phyloP scores from a whole-genome alignment of 1,139 yeast genomes.

The Yamadazyma membranifaciens region DNA sequence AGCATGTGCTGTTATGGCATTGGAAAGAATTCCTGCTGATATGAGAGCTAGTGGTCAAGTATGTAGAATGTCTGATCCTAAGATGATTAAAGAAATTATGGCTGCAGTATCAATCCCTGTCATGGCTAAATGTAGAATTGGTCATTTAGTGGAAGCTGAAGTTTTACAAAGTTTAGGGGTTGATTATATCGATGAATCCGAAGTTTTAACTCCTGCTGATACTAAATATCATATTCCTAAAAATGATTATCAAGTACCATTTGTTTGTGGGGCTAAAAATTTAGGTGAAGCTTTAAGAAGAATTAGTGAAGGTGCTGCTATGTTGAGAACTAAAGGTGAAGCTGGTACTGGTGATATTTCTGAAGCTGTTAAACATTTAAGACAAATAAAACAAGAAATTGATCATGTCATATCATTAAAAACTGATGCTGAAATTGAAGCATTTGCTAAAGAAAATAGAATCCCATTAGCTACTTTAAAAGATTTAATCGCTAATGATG shows the following conservation, averaged over 20 bases:
- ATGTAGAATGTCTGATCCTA: conserved; percentile 86
- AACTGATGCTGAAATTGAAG: conserved; percentile 45
- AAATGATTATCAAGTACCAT: conserved; percentile 65
- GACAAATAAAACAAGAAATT: conserved; percentile 58
- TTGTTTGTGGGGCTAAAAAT: conserved; percentile 84
- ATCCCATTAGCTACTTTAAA: conserved; percentile 58
- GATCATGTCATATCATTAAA: conserved; percentile 40
- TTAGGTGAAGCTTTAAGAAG: conserved; percentile 85
- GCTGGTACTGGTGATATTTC: conserved; percentile 90
- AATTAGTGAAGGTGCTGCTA: conserved; percentile 81
- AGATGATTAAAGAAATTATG: conserved; percentile 77
- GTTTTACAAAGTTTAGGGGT: conserved; percentile 69
- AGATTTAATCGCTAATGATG: conserved; percentile 49
- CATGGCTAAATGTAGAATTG: conserved; percentile 88
- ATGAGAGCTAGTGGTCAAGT: conserved; percentile 83
- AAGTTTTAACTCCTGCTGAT: conserved; percentile 82
- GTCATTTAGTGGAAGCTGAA: conserved; percentile 84
- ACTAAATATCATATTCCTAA: conserved; percentile 65
- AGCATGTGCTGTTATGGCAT: conserved; percentile 90
- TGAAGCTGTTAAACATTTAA: conserved; percentile 80
- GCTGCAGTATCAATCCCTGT: conserved; percentile 71
- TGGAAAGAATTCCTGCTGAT: conserved; percentile 85
- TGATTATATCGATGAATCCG: conserved; percentile 85
- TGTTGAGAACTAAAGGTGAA: conserved; percentile 87
- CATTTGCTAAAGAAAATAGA: conserved; percentile 57